Evolutionary conservation across 805 yeast genomes (phyloP), one percentile per base, ranked within the genome.

Genomic region (Saccharomyces eubayanus): DNA sequence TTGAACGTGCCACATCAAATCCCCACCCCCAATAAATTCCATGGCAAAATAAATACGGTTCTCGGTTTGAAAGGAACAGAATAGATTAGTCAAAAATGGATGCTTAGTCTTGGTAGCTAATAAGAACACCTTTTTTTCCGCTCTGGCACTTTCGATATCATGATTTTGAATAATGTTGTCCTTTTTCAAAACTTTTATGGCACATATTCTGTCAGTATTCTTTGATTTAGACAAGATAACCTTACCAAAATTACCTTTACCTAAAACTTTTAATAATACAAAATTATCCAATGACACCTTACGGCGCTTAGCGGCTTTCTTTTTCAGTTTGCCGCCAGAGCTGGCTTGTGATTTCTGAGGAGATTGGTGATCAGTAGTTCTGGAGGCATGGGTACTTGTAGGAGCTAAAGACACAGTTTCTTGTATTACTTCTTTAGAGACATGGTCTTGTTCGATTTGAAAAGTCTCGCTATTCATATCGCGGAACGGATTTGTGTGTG

Each of bases 1-100:
- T 72, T 94, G 99, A 63, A 94, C 95, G 69, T 94, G 99, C 96
- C 97, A 91, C 99, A 94, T 94, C 65, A 94, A 79, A 74, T 94
- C 99, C 70, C 99, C 99, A 55, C 99, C 99, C 21, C 95, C 84
- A 51, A 94, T 85, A 67, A 90, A 94, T 70, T 94, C 98, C 99
- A 94, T 94, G 14, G 96, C 99, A 73, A 94, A 94, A 70, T 94
- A 94, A 46, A 94, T 87, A 67, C 99, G 82, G 67, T 95, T 94
- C 61, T 94, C 99, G 0, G 99, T 94, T 73, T 94, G 99, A 79
- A 94, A 94, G 64, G 97, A 91, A 66, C 97, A 94, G 68, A 85
- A 92, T 57, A 94, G 75, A 63, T 90, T 90, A 62, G 94, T 78
- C 67, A 94, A 77, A 72, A 94, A 94, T 46, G 99, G 99, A 74